Evolutionary conservation across 441 rosid genomes (phyloP), one percentile per base, ranked within the genome.

Genomic region (Syzygium malaccense): DNA sequence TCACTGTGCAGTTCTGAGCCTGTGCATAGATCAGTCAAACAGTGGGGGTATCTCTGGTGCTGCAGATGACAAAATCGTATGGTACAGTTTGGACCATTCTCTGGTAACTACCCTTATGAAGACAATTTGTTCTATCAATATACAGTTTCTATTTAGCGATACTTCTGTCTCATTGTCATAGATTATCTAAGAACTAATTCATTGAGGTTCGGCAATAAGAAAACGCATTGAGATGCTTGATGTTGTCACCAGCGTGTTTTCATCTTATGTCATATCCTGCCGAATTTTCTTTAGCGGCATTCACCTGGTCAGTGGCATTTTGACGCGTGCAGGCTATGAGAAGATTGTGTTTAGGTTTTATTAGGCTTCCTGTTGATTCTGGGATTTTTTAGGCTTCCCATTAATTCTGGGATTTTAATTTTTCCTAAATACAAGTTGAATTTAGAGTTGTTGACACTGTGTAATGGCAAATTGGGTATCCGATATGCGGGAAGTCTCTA

Each of bases 21-120:
- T 97, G 57, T 91, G 93, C 89, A 87, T 97, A n/a, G 97, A 95
- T 89, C 93, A 93, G 28, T 92, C 93, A 68, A 95, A 98, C 91
- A 92, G 90, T 84, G 99, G 99, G 85, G 99, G 98, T 62, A 92
- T 98, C 90, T 96, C 98, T 48, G 99, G 98, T 85, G 94, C 95
- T 57, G 99, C 99, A 86, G 99, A 98, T 92, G 93, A 98, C 93
- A 96, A 94, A 89, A 88, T 95, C 57, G 87, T 93, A 80, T 88
- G 96, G 86, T 98, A 91, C 90, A 94, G 92, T 91, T 93, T 98
- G 93, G 96, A 96, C 91, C 92, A 92, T 93, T 91, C 96, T 37
- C 90, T 78, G 88, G 99, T 97, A 95, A 93, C 90, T 91, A 60
- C 83, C 51, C 51, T 23, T 41, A 23, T 23, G 83, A 23, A 41